Conservation (phyloP, 306 rosid species). For the Lathyrus oleraceus region DNA sequence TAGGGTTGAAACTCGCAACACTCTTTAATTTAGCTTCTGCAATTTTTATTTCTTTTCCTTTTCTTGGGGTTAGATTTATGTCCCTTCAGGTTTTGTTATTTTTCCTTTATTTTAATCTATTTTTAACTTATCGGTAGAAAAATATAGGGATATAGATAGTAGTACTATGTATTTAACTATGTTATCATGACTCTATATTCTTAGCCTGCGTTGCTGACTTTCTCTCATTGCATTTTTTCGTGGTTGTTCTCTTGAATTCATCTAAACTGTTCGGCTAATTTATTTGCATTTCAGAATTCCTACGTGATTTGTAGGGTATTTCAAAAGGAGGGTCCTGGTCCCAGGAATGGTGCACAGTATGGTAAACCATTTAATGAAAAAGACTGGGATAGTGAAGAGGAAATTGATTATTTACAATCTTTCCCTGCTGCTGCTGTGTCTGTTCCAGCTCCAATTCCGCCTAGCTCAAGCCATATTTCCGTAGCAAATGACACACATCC, state of each 20-base stretch:
- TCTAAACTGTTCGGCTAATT: constrained; percentile 31
- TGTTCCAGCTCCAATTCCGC: constrained; percentile 21
- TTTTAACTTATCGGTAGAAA: too few relatives aligned
- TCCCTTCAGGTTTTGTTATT: too few relatives aligned
- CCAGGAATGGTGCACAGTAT: constrained; percentile 82
- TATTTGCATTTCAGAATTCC: constrained; percentile 57
- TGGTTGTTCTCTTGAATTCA: constrained; percentile 18
- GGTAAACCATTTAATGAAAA: constrained; percentile 73
- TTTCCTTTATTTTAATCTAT: too few relatives aligned
- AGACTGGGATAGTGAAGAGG: constrained; percentile 67
- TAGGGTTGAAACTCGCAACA: too few relatives aligned
- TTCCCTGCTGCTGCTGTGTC: constrained; percentile 22
- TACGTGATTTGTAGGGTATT: constrained; percentile 72
- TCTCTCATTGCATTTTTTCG: background rate
- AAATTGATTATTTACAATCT: constrained; percentile 37
- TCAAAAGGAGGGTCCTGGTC: constrained; percentile 82
- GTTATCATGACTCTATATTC: background rate
- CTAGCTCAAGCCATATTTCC: constrained; percentile 26
- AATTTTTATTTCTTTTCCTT: too few relatives aligned
- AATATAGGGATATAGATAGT: background rate
- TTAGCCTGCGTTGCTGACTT: background rate
- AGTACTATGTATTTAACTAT: constrained; percentile 5
- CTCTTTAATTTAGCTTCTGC: too few relatives aligned
- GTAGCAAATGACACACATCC: constrained; percentile 30
- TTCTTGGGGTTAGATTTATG: too few relatives aligned